Evolutionary conservation across 2,329 filamentous ascomycete genomes (phyloP), one percentile per base, ranked within the genome.

Genomic region (Penicillium janthinellum): DNA sequence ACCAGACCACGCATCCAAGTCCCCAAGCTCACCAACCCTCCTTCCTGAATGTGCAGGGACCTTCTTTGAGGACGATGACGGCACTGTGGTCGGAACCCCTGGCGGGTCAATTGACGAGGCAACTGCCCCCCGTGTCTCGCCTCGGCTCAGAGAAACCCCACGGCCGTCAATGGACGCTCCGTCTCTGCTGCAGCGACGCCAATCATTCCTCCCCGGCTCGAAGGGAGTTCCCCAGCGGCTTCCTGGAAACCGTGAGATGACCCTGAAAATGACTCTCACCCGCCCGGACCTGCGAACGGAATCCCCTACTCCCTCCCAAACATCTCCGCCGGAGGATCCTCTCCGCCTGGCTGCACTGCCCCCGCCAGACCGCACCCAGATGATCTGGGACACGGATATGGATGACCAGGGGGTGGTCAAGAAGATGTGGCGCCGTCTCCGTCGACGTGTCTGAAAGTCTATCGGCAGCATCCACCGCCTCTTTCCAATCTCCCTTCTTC

Each of bases 201-300:
- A 70, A 42, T 62, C 67, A 2, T 59, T 60, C 31, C 39, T 60
- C 56, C 70, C 62, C 7, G 53, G 60, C 37, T 58, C 72, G 8
- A 76, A 80, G 52, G 62, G 71, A 31, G 79, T 83, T 67, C 76
- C 79, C 11, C 83, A 86, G 50, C 81, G 81, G 5, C 78, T 84
- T 2, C 79, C 83, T 0, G 82, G 84, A 37, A 89, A 86, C 57
- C 85, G 93, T 37, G 93, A 98, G 75, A 97, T 97, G 93, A 98
- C 95, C 2, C 79, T 98, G 51, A 90, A 93, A 51, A 96, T 98
- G 92, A 98, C 94, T 0, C 83, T 98, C 56, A 98, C 95, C 3
- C 84, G 93, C 49, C 91, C 92, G 0, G 94, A 98, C 72, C 83
- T 98, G 50, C 88, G 92, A 37, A 72, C 70, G 15, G 62, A 70